phyloP scores from a whole-genome alignment of 805 yeast species.

The Sugiyamaella boreocaroliniensis region DNA sequence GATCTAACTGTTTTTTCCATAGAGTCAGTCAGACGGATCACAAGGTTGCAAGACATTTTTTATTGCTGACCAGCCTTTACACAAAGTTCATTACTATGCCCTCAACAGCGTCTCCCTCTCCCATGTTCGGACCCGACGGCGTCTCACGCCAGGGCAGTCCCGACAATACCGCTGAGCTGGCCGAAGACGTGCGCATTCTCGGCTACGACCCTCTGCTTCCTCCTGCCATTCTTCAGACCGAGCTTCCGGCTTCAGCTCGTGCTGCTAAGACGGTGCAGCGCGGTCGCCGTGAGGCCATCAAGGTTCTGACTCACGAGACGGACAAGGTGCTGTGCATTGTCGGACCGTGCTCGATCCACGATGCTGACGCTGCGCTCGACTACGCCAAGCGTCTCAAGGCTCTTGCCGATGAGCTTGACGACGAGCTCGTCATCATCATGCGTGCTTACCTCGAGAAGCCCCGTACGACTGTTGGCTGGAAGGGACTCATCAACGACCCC shows the following conservation, averaged over 20 bases:
- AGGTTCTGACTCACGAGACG: constrained; percentile 64
- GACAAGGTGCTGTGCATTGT: constrained; percentile 84
- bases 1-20: neutral
- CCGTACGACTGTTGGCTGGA: constrained; percentile 99
- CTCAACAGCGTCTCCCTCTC: constrained; percentile 1
- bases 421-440: constrained; percentile 82
- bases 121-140: constrained; percentile 34
- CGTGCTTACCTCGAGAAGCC: constrained; percentile 98
- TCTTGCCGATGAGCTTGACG: constrained; percentile 61
- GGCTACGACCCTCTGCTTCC: constrained; percentile 94
- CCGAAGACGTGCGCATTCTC: constrained; percentile 46
- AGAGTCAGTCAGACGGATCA: neutral
- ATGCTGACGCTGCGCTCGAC: constrained; percentile 80
- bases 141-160: constrained; percentile 37
- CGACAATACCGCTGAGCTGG: constrained; percentile 51
- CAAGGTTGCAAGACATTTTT: neutral
- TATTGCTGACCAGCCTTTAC: neutral
- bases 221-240: constrained; percentile 84
- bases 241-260: constrained; percentile 57
- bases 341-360: constrained; percentile 97
- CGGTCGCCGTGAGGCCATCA: constrained; percentile 75
- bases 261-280: constrained; percentile 57
- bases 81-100: neutral
- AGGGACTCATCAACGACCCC: constrained; percentile 95
- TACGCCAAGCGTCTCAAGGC: constrained; percentile 67